Base-by-base conservation (phyloP, 1,139 yeast species). In the Arxiozyma slooffiae region DNA sequence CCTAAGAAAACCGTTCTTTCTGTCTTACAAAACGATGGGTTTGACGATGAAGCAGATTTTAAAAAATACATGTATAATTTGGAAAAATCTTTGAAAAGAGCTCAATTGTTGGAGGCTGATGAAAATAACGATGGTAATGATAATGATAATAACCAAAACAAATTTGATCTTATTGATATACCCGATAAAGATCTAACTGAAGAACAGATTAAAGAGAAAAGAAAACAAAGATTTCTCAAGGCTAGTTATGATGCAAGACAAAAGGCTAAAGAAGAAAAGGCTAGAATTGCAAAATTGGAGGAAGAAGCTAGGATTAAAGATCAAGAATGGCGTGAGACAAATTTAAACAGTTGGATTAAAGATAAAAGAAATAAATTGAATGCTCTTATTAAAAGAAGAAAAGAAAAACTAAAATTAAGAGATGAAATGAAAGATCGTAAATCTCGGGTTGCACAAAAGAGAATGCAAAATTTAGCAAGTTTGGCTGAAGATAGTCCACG, bases 391-490 rank as follows among this genome's bases (percentile, higher is more conserved):
- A 73, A 77, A 45, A 73, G 70, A 49, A 75, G 82, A 54, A 83
- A 81, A 60, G 94, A 86, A 46, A 77, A 88, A 55, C 73, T 78
- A 50, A 82, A 85, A 62, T 70, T 89, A 54, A 77, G 82, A 57
- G 87, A 80, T 53, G 95, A 92, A 46, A 76, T 92, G 64, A 82
- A 81, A 58, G 96, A 90, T 68, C 75, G 97, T 58, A 89, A 89
- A 66, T 88, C 97, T 5, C 80, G 79, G 53, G 96, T 96, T 21
- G 89, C 96, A 1, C 97, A 90, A 68, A 80, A 83, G 68, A 74
- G 97, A 60, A 90, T 92, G 97, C 88, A 85, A 64, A 85, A 81
- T 56, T 81, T 92, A 50, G 96, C 97, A 0, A 85, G 85, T 18
- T 74, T 92, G 54, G 97, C 97, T 0, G 80, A 85, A 51, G 95